Percentiles rank a stretch among this genome's conserved stretches.
phyloP scores from a whole-genome alignment of 2,329 filamentous ascomycete genomes.

The Penicillium oxalicum region DNA sequence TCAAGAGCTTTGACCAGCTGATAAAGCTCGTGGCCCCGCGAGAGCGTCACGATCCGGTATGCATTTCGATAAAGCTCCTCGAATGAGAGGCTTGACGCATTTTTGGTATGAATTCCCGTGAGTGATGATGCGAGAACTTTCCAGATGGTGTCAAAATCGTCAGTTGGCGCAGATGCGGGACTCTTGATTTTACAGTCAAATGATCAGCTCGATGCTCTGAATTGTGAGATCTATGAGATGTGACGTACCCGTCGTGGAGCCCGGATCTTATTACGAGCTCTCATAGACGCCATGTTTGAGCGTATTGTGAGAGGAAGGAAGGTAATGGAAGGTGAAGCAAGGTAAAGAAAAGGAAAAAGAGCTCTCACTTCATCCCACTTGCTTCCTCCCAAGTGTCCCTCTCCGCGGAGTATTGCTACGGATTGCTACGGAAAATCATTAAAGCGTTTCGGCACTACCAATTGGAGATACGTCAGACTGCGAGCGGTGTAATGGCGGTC shows the following conservation, averaged over 20 bases:
- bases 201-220: conserved; percentile 10
- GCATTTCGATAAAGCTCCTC: conserved; percentile 90
- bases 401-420: conserved; percentile 21
- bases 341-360: neutral
- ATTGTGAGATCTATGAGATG: neutral
- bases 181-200: conserved; percentile 40
- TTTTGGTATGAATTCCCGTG: conserved; percentile 82
- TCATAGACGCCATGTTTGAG: conserved; percentile 44
- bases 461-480: neutral
- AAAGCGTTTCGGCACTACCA: conserved; percentile 5
- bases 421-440: conserved; percentile 15
- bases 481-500: neutral
- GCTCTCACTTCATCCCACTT: neutral
- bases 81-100: conserved; percentile 84
- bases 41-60: conserved; percentile 88
- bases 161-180: conserved; percentile 49
- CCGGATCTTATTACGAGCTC: conserved; percentile 58
- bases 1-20: conserved; percentile 75
- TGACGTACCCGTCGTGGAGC: conserved; percentile 59
- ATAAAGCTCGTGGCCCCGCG: conserved; percentile 77
- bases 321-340: neutral
- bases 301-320: neutral
- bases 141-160: conserved; percentile 87
- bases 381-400: conserved; percentile 1
- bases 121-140: conserved; percentile 68